phyloP scores from a whole-genome alignment of 805 yeast species.

The Vanderwaltozyma verrucispora region DNA sequence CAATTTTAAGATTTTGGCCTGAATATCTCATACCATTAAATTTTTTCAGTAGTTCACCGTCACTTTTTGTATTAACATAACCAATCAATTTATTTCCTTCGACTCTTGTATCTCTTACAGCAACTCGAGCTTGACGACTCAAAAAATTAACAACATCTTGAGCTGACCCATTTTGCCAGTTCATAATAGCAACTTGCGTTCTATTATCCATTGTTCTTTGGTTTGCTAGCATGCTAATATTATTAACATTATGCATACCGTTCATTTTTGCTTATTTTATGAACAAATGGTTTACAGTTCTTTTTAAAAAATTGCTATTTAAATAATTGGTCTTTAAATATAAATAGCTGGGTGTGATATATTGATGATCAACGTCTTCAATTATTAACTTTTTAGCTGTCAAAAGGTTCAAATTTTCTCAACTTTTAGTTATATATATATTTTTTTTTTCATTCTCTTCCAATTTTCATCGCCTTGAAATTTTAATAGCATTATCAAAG shows the following conservation, averaged over 20 bases:
- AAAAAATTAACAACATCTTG: conserved; percentile 62
- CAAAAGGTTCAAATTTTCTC: too few relatives aligned
- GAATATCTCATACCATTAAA: conserved; percentile 80
- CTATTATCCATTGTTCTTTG: conserved; percentile 25
- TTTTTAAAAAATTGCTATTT: too few relatives aligned
- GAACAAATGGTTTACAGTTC: too few relatives aligned
- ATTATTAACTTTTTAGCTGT: too few relatives aligned
- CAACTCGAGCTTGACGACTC: conserved; percentile 52
- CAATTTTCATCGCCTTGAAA: too few relatives aligned
- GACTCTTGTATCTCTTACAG: conserved; percentile 41
- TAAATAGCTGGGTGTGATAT: too few relatives aligned
- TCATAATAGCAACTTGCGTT: conserved; percentile 50
- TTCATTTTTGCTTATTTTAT: conserved; percentile 5
- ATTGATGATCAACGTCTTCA: too few relatives aligned
- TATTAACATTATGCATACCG: conserved; percentile 21
- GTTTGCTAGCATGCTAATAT: conserved; percentile 17
- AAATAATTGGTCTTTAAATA: too few relatives aligned
- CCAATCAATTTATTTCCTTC: conserved; percentile 54
- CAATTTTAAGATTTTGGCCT: conserved; percentile 52
- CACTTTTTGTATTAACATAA: conserved; percentile 40
- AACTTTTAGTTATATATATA: too few relatives aligned
- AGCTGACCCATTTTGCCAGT: conserved; percentile 74
- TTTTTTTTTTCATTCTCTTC: too few relatives aligned
- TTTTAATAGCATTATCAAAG: too few relatives aligned
- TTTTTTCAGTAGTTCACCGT: conserved; percentile 47